phyloP scores from a whole-genome alignment of 305 asterid species.

The Solanum hybrid region DNA sequence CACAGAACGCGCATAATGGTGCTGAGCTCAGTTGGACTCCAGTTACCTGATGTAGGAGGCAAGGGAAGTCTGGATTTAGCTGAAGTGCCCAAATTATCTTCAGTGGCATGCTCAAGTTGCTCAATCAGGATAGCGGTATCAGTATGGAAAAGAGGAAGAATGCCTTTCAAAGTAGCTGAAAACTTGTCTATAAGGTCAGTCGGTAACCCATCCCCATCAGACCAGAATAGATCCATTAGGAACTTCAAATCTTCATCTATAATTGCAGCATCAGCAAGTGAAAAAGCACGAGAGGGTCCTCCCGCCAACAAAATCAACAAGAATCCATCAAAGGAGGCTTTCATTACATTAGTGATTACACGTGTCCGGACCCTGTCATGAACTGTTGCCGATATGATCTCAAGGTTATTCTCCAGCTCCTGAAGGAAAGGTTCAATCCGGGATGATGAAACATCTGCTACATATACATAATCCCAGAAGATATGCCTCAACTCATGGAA shows the following conservation, averaged over 20 bases:
- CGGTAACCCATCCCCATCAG: slow-evolving; percentile 75
- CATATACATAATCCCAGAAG: slow-evolving; percentile 49
- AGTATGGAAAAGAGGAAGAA: slow-evolving; percentile 42
- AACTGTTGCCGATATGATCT: slow-evolving; percentile 55
- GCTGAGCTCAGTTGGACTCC: slow-evolving; percentile 61
- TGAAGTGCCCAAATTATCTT: slow-evolving; percentile 21
- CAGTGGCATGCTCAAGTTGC: slow-evolving; percentile 23
- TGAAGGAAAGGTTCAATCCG: slow-evolving; percentile 84
- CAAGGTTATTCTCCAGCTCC: slow-evolving; percentile 67
- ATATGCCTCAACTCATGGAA: slow-evolving; percentile 59
- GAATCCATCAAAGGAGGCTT: slow-evolving; percentile 75
- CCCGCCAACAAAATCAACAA: slow-evolving; percentile 74
- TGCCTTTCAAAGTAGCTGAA: slow-evolving; percentile 31
- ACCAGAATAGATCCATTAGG: slow-evolving; percentile 70
- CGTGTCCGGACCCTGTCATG: slow-evolving; percentile 82
- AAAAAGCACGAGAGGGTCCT: slow-evolving; percentile 57
- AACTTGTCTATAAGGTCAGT: slow-evolving; percentile 53
- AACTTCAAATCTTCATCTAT: slow-evolving; percentile 67
- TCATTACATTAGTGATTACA: slow-evolving; percentile 69
- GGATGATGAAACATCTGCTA: slow-evolving; percentile 52
- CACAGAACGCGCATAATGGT: slow-evolving; percentile 66
- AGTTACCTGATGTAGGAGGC: slow-evolving; percentile 66
- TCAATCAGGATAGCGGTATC: slow-evolving; percentile 44
- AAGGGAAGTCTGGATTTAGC: slow-evolving; percentile 42
- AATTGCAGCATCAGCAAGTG: slow-evolving; percentile 35